Conservation (phyloP, 2,329 filamentous ascomycete genomes). For the Pseudopithomyces chartarum region DNA sequence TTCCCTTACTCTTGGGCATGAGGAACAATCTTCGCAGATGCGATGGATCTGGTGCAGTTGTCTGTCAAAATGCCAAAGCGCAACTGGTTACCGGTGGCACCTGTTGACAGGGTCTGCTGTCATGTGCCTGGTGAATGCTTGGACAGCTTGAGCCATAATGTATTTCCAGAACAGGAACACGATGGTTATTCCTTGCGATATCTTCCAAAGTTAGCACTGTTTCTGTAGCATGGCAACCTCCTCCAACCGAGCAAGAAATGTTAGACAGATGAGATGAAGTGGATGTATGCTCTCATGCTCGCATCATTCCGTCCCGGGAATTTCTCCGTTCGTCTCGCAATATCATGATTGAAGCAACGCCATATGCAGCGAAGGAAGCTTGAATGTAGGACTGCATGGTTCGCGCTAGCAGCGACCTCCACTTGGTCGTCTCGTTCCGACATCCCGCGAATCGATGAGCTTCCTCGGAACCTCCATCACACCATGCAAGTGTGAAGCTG, state of each 20-base stretch:
- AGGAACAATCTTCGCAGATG: no score
- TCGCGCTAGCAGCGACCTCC: background rate
- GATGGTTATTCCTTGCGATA: no score
- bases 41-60: background rate
- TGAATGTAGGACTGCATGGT: no score
- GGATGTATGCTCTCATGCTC: background rate
- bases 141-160: no score
- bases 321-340: background rate
- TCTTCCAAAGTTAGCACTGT: no score
- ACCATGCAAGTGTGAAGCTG: constrained; percentile 2
- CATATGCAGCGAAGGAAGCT: background rate
- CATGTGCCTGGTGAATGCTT: no score
- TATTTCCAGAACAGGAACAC: no score
- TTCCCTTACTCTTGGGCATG: no score
- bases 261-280: no score
- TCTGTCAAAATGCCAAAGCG: background rate
- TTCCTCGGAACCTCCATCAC: background rate
- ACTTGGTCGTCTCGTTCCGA: constrained; percentile 3
- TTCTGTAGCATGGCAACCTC: no score
- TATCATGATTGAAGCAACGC: background rate
- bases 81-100: background rate
- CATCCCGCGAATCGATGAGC: constrained; percentile 8
- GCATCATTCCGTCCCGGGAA: background rate
- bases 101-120: background rate
- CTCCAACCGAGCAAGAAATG: no score